phyloP scores from a whole-genome alignment of 345 rosid species.

The Moricandia moricandioides region DNA sequence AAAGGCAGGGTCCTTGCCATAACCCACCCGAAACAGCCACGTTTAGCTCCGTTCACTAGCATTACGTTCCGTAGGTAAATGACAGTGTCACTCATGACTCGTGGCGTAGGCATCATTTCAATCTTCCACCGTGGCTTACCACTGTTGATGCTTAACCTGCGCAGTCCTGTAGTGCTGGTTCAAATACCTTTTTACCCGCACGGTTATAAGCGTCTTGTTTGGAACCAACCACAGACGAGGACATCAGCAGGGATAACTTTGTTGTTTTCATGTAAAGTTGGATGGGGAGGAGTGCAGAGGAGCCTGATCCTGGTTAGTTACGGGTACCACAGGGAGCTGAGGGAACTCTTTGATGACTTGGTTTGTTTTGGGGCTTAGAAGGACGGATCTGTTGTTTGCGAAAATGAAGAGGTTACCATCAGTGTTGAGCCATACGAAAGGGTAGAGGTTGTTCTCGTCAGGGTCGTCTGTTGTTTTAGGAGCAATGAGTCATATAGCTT shows the following conservation, averaged over 20 bases:
- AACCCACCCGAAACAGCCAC: conserved; percentile 64
- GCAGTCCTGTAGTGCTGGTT: conserved; percentile 57
- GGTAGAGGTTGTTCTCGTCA: conserved; percentile 81
- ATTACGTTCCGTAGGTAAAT: conserved; percentile 71
- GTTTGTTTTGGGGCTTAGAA: conserved; percentile 50
- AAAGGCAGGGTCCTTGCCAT: conserved; percentile 64
- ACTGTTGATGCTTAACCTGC: conserved; percentile 53
- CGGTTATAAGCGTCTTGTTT: conserved; percentile 41
- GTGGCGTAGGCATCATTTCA: conserved; percentile 63
- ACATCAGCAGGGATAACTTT: conserved; percentile 44
- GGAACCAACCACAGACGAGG: conserved; percentile 62
- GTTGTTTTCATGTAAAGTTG: conserved; percentile 33
- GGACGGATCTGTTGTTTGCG: conserved; percentile 71
- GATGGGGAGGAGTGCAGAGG: conserved; percentile 68
- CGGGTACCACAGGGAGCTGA: conserved; percentile 64
- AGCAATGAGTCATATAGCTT: conserved; percentile 42
- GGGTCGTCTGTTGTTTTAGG: conserved; percentile 52
- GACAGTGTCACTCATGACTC: conserved; percentile 73
- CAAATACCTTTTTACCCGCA: conserved; percentile 43
- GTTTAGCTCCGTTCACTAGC: conserved; percentile 65
- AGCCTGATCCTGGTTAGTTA: conserved; percentile 70
- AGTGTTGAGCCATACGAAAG: conserved; percentile 69
- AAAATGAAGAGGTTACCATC: conserved; percentile 81
- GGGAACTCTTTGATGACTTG: conserved; percentile 61
- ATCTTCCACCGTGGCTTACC: conserved; percentile 53